Evolutionary conservation across 1,284 basidiomycete species (phyloP), one percentile per base, ranked within the genome.

Genomic region (Irpex sp.): DNA sequence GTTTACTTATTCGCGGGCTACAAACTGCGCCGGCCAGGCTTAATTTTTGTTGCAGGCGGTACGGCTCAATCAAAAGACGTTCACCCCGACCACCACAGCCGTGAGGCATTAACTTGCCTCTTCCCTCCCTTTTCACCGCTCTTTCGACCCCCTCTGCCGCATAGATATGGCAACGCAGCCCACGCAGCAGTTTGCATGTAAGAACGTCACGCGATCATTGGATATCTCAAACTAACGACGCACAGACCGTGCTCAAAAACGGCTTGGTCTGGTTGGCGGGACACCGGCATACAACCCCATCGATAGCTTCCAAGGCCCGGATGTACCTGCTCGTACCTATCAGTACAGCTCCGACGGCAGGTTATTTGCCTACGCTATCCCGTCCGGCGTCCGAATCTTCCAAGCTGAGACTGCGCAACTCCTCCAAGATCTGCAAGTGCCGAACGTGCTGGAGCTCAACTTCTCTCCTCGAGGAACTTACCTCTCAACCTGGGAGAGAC

Each of bases 401-500:
- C 87, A 92, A 73, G 89, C 91, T 65, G 87, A 90, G 75, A 84
- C 84, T 69, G 89, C 87, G 61, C 82, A 86, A 68, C 78, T 91
- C 63, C 78, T 94, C 63, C 85, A 85, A 68, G 89, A 93, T 72
- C 83, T 93, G 63, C 73, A 79, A 51, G 77, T 93, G 57, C 80
- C 89, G 63, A 92, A 90, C 72, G 84, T 93, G 68, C 75, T 95
- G 63, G 95, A 97, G 71, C 77, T 98, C 69, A 84, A 84, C 67
- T 97, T 98, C 77, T 98, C 96, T 5, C 96, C 97, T 5, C 86
- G 91, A 66, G 95, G 94, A 54, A 94, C 92, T 1, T 97, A 93
- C 76, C 75, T 99, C 57, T 94, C 92, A 64, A 97, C 94, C 55
- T 98, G 95, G 93, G 95, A 98, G 78, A 86, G 97, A 65, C 92